These are phyloP conservation scores for Chlorociboria aeruginascens DNA, from an alignment of 495 filamentous ascomycete genomes.

Conservation along the genomic window DNA sequence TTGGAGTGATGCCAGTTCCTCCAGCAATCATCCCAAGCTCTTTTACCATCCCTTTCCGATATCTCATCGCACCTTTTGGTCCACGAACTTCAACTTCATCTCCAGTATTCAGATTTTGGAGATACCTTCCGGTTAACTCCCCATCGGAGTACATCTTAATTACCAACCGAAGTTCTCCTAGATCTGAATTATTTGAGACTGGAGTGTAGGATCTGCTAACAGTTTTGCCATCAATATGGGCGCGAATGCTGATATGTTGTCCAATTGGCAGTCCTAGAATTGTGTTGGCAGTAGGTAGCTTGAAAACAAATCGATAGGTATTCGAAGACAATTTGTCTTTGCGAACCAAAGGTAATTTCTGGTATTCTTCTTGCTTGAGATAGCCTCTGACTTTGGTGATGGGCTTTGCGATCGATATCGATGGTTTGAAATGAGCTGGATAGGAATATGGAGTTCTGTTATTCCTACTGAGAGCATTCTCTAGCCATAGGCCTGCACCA, in stretches of 20 bases:
- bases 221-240: constrained; percentile 28
- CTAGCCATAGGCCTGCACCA: constrained; percentile 16
- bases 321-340: constrained; percentile 32
- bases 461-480: constrained; percentile 22
- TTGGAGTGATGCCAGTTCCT: constrained; percentile 46
- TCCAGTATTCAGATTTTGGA: constrained; percentile 29
- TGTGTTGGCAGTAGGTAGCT: constrained; percentile 27
- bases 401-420: constrained; percentile 17
- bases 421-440: constrained; percentile 26
- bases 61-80: constrained; percentile 35
- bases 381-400: constrained; percentile 27
- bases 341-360: constrained; percentile 29
- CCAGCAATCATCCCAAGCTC: constrained; percentile 38
- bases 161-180: constrained; percentile 32
- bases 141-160: constrained; percentile 38
- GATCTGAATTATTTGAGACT: constrained; percentile 38
- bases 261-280: constrained; percentile 40
- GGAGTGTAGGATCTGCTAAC: constrained; percentile 40
- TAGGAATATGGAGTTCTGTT: constrained; percentile 29
- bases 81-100: constrained; percentile 35
- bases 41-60: constrained; percentile 24
- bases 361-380: constrained; percentile 35
- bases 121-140: constrained; percentile 34
- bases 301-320: constrained; percentile 37
- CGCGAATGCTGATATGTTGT: constrained; percentile 40